phyloP scores from a whole-genome alignment of 139 green algal species.

The Microglena sp. region DNA sequence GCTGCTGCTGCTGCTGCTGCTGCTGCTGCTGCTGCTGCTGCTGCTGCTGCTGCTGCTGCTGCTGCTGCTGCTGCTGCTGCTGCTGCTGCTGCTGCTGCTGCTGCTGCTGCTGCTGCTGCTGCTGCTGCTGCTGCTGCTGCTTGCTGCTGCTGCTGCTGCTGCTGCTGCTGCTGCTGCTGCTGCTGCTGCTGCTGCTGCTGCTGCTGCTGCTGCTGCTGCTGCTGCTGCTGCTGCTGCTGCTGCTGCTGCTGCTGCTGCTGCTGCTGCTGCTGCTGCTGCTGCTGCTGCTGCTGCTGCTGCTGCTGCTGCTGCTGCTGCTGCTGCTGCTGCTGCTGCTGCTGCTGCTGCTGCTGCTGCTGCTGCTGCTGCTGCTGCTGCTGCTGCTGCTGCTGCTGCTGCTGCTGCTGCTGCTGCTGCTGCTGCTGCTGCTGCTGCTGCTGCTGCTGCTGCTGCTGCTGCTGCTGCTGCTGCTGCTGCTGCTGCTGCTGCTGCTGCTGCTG shows the following conservation, averaged over 20 bases:
- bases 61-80: background rate
- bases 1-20: background rate
- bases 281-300: constrained; percentile 1
- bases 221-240: constrained; percentile 1
- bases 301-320: constrained; percentile 1
- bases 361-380: constrained; percentile 1
- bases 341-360: constrained; percentile 1
- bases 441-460: constrained; percentile 1
- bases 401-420: constrained; percentile 1
- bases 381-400: constrained; percentile 1
- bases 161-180: background rate
- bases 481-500: constrained; percentile 1
- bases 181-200: constrained; percentile 1
- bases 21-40: background rate
- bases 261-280: constrained; percentile 1
- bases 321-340: constrained; percentile 1
- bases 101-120: background rate
- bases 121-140: background rate
- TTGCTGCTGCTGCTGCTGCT: constrained; percentile 7
- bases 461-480: constrained; percentile 1
- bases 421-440: constrained; percentile 1
- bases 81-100: background rate
- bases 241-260: constrained; percentile 1
- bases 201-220: constrained; percentile 1
- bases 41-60: background rate